Percentiles rank a stretch among this genome's conserved stretches.
Evolutionary conservation across 1,139 yeast genomes (phyloP).

Genomic region (Petasospora fabianii): DNA sequence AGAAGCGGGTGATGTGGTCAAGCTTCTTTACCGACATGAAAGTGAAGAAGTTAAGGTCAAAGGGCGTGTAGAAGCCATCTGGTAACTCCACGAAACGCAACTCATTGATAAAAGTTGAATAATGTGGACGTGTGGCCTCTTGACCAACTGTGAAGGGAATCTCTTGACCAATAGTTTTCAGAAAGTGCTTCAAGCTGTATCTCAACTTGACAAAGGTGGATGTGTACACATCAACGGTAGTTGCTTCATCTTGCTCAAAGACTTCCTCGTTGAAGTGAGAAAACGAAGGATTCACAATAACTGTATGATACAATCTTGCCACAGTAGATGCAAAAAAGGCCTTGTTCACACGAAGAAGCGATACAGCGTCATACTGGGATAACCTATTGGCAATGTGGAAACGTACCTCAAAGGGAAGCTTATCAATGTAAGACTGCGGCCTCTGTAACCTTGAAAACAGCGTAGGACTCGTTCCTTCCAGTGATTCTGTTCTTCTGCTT

Average conservation of each 20-base stretch:
- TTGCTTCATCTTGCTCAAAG: background rate
- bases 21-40: conserved; percentile 17
- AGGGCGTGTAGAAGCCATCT: conserved; percentile 21
- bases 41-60: conserved; percentile 18
- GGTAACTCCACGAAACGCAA: conserved; percentile 21
- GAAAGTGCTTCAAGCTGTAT: conserved; percentile 20
- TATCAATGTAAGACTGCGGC: conserved; percentile 12
- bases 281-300: conserved; percentile 36
- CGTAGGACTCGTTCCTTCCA: conserved; percentile 1
- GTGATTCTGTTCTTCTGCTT: background rate
- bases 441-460: too few relatives aligned
- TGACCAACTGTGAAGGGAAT: conserved; percentile 7
- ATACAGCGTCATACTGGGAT: conserved; percentile 41
- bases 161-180: conserved; percentile 10
- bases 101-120: conserved; percentile 13
- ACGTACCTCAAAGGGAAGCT: conserved; percentile 39
- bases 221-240: background rate
- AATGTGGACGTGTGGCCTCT: background rate
- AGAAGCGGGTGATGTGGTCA: conserved; percentile 16
- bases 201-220: conserved; percentile 22
- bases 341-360: conserved; percentile 33
- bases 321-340: conserved; percentile 33
- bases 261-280: conserved; percentile 21
- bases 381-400: conserved; percentile 33
- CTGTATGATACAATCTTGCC: conserved; percentile 36